A percentile compares a stretch with the other conserved stretches of the same genome.
These are phyloP conservation scores for Neotropicomus parvogracilis DNA, from an alignment of 1,284 basidiomycete species.

Conservation along the genomic window DNA sequence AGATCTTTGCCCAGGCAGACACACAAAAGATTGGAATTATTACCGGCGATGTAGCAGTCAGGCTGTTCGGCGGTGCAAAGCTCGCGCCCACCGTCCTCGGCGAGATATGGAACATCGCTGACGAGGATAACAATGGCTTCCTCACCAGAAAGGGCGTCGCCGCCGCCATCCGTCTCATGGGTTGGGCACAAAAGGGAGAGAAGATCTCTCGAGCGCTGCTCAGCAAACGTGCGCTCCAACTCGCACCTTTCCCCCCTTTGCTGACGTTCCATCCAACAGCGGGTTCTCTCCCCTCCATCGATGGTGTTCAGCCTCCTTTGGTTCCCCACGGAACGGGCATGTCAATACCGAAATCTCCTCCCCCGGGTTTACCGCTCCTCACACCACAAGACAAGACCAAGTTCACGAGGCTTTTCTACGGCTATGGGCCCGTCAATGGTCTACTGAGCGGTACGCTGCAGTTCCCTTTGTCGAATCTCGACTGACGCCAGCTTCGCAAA, in stretches of 20 bases:
- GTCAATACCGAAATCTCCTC: constrained; percentile 54
- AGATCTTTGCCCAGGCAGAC: constrained; percentile 69
- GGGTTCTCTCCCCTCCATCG: constrained; percentile 79
- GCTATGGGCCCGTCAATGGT: constrained; percentile 71
- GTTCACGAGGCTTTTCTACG: constrained; percentile 77
- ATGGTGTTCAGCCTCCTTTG: constrained; percentile 56
- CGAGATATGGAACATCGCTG: constrained; percentile 91
- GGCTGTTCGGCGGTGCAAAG: constrained; percentile 75
- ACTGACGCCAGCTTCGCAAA: constrained; percentile 17
- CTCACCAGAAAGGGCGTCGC: constrained; percentile 84
- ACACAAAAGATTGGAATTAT: constrained; percentile 76
- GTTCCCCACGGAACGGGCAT: constrained; percentile 50
- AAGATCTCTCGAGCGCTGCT: constrained; percentile 58
- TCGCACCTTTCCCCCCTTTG: constrained; percentile 5
- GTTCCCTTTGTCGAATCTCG: background rate
- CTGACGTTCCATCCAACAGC: constrained; percentile 43
- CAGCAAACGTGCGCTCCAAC: constrained; percentile 55
- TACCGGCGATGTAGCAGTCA: constrained; percentile 82
- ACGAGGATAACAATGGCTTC: constrained; percentile 91
- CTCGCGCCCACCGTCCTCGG: constrained; percentile 78
- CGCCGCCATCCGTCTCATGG: constrained; percentile 85
- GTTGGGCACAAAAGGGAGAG: constrained; percentile 89
- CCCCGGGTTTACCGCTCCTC: constrained; percentile 60
- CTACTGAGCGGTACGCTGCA: constrained; percentile 62
- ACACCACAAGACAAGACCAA: constrained; percentile 78